phyloP scores from a whole-genome alignment of 2,329 filamentous ascomycete species.

The Cryphonectria nitschkei region DNA sequence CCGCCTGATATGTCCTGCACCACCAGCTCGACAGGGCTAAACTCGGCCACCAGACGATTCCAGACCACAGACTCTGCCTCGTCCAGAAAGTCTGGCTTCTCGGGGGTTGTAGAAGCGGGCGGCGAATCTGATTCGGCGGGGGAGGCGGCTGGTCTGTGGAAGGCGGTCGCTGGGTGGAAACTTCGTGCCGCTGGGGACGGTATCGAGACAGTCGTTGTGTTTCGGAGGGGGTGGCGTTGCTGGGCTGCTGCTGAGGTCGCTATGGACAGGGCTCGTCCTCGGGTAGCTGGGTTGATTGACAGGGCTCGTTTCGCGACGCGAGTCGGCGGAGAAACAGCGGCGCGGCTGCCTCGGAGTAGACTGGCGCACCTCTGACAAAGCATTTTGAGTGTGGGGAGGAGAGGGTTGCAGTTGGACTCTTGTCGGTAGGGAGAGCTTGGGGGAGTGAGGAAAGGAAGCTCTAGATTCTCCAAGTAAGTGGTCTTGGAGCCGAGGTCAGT shows the following conservation, averaged over 20 bases:
- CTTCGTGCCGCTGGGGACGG: not conserved
- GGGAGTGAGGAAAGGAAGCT: not conserved
- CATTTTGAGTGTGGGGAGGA: conserved; percentile 3
- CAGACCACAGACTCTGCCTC: conserved; percentile 63
- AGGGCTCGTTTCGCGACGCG: conserved; percentile 8
- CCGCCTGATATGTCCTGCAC: conserved; percentile 83
- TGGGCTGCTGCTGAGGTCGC: not conserved
- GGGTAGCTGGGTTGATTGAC: conserved; percentile 8
- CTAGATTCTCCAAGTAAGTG: conserved; percentile 1
- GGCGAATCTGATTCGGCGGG: conserved; percentile 28
- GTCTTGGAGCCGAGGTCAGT: conserved; percentile 2
- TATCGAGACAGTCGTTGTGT: not conserved
- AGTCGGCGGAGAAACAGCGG: not conserved
- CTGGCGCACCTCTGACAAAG: conserved; percentile 23
- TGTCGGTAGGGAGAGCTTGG: not conserved
- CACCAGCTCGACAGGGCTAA: conserved; percentile 56
- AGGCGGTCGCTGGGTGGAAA: conserved; percentile 34
- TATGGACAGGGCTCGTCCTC: conserved; percentile 1
- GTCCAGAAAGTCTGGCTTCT: conserved; percentile 56
- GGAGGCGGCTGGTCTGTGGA: conserved; percentile 37
- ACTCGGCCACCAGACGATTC: conserved; percentile 54
- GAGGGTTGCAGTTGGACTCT: not conserved
- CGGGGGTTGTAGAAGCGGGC: conserved; percentile 29
- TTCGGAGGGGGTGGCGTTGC: not conserved
- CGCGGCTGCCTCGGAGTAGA: conserved; percentile 13